These are phyloP conservation scores for Paralagenidium karlingii DNA, from an alignment of 352 stramenopile species.

Conservation along the genomic window DNA sequence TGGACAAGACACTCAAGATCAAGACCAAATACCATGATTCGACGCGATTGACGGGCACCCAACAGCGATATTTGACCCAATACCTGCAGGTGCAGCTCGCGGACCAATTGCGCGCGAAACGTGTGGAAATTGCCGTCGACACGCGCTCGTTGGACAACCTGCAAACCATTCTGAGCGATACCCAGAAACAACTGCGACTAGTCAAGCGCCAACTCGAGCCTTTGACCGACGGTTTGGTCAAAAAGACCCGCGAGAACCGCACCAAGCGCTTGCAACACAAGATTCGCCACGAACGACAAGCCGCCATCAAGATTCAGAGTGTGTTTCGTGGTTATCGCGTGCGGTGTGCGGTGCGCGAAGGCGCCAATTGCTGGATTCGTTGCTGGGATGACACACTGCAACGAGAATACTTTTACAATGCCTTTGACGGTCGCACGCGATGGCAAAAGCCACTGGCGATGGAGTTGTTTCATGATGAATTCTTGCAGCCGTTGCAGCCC, in stretches of 20 bases:
- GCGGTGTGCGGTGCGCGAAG: conserved; percentile 46
- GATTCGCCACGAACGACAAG: conserved; percentile 47
- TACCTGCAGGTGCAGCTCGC: conserved; percentile 86
- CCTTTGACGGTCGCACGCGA: conserved; percentile 51
- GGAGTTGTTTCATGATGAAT: conserved; percentile 56
- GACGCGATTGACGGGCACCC: conserved; percentile 72
- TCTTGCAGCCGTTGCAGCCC: conserved; percentile 18
- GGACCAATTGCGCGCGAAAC: conserved; percentile 65
- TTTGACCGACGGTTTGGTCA: conserved; percentile 66
- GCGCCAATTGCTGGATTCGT: conserved; percentile 68
- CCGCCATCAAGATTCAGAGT: conserved; percentile 64
- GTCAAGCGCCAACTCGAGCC: conserved; percentile 72
- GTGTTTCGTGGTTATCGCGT: conserved; percentile 68
- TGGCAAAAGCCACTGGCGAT: conserved; percentile 54
- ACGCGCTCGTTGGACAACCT: conserved; percentile 35
- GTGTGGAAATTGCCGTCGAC: conserved; percentile 48
- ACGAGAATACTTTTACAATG: conserved; percentile 69
- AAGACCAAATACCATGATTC: conserved; percentile 82
- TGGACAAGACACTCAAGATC: conserved; percentile 76
- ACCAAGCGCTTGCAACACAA: conserved; percentile 50
- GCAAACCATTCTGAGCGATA: conserved; percentile 39
- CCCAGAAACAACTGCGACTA: conserved; percentile 52
- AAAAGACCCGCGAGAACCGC: conserved; percentile 63
- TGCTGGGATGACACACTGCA: conserved; percentile 15
- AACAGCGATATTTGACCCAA: conserved; percentile 87